phyloP scores from a whole-genome alignment of 768 basidiomycete genomes.

The Podaxis sp. region DNA sequence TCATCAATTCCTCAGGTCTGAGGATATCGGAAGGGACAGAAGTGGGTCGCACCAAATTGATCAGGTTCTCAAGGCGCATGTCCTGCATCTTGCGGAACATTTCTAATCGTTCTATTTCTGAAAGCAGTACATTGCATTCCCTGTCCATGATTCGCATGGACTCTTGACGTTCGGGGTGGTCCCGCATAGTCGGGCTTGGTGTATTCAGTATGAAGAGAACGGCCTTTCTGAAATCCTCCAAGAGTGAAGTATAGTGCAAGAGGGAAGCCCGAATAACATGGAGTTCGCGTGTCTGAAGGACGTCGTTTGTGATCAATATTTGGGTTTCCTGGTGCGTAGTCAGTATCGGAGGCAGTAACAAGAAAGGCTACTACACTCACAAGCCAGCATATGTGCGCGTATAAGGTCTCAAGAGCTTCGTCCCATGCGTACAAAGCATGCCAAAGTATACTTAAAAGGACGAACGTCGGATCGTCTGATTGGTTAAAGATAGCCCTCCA shows the following conservation, averaged over 20 bases:
- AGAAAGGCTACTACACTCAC: conserved; percentile 29
- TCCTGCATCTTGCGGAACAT: conserved; percentile 41
- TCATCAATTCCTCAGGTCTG: neutral
- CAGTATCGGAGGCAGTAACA: neutral
- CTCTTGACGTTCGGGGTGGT: conserved; percentile 20
- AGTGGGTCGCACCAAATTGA: conserved; percentile 38
- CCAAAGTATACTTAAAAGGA: conserved; percentile 56
- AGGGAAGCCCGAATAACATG: conserved; percentile 56
- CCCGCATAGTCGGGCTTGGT: conserved; percentile 49
- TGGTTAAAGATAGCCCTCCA: conserved; percentile 42
- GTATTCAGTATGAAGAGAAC: conserved; percentile 46
- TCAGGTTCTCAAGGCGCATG: conserved; percentile 46
- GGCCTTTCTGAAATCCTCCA: conserved; percentile 49
- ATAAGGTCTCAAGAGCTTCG: conserved; percentile 53
- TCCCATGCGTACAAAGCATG: conserved; percentile 65
- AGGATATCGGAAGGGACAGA: neutral
- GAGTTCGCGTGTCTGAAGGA: conserved; percentile 45
- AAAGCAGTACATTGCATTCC: conserved; percentile 48
- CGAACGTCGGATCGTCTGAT: conserved; percentile 54
- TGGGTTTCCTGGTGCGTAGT: conserved; percentile 35
- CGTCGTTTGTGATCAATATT: conserved; percentile 37
- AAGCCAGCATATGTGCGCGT: conserved; percentile 47
- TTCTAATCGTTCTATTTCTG: conserved; percentile 52
- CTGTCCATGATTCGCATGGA: conserved; percentile 33
- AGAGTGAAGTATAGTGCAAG: conserved; percentile 51